These are phyloP conservation scores for Gorgonomyces haynaldii DNA, from an alignment of 192 early-diverging fungal species.

Conservation along the genomic window DNA sequence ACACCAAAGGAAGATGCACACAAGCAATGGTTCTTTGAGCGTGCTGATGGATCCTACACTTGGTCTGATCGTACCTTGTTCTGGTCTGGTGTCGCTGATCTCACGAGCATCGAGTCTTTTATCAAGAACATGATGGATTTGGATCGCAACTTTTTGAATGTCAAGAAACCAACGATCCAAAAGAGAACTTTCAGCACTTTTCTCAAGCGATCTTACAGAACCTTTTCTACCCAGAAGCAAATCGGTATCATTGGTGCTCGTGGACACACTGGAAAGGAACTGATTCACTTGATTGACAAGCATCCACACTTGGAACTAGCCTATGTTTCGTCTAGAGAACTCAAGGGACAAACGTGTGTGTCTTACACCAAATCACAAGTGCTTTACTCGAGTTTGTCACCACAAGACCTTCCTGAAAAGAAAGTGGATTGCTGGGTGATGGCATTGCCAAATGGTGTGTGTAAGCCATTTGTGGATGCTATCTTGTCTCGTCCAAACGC, in stretches of 20 bases:
- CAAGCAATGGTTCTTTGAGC: slow-evolving; percentile 93
- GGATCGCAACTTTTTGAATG: slow-evolving; percentile 7
- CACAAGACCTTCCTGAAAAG: slow-evolving; percentile 38
- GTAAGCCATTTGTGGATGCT: slow-evolving; percentile 82
- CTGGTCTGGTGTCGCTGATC: slow-evolving; percentile 85
- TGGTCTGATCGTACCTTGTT: slow-evolving; percentile 70
- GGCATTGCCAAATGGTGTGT: slow-evolving; percentile 91
- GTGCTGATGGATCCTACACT: slow-evolving; percentile 78
- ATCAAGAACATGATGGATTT: slow-evolving; percentile 32
- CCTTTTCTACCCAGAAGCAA: slow-evolving; percentile 3
- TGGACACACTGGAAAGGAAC: slow-evolving; percentile 91
- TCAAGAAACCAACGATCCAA: slow-evolving; percentile 6
- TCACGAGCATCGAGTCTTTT: slow-evolving; percentile 60
- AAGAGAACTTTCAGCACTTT: not conserved
- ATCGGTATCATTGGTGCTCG: slow-evolving; percentile 95
- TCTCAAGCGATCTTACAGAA: not conserved
- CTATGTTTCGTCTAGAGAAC: slow-evolving; percentile 87
- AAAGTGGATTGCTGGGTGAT: slow-evolving; percentile 88
- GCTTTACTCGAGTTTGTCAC: slow-evolving; percentile 70
- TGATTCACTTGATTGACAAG: slow-evolving; percentile 76
- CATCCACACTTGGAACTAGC: slow-evolving; percentile 80
- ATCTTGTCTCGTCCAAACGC: slow-evolving; percentile 38
- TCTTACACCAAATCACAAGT: slow-evolving; percentile 60
- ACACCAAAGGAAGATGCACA: slow-evolving; percentile 64
- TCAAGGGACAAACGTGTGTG: slow-evolving; percentile 73